These are phyloP conservation scores for Sugiyamaella valdiviana DNA, from an alignment of 805 yeast species.

Conservation along the genomic window DNA sequence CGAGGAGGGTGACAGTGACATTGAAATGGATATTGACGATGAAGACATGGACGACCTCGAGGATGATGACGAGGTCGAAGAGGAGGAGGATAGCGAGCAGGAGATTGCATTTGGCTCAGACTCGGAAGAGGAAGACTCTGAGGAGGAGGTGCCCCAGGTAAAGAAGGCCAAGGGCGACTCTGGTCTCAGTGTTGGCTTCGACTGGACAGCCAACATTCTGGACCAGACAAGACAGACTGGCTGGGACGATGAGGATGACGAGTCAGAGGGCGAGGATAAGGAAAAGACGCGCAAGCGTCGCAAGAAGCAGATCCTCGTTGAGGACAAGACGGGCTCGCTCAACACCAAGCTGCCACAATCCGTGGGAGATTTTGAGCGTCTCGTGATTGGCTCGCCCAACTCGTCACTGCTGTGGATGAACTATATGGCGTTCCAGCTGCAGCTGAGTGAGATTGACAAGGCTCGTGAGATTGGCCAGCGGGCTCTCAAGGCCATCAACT, in stretches of 20 bases:
- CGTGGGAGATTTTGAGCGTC: slow-evolving; percentile 82
- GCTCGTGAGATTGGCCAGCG: slow-evolving; percentile 91
- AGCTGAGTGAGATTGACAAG: slow-evolving; percentile 86
- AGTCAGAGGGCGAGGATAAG: slow-evolving; percentile 46
- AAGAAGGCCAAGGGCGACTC: slow-evolving; percentile 20
- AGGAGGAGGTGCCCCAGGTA: slow-evolving; percentile 24
- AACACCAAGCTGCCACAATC: slow-evolving; percentile 87
- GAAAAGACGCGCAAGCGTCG: slow-evolving; percentile 27
- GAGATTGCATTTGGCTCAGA: slow-evolving; percentile 34
- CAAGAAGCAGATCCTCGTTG: slow-evolving; percentile 46
- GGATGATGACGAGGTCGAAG: slow-evolving; percentile 32
- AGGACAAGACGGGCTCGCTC: slow-evolving; percentile 81
- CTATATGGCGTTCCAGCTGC: slow-evolving; percentile 96
- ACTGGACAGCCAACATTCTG: slow-evolving; percentile 89
- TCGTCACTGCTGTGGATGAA: slow-evolving; percentile 95
- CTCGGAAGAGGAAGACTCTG: slow-evolving; percentile 32
- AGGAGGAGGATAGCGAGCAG: slow-evolving; percentile 29
- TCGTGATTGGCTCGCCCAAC: slow-evolving; percentile 86
- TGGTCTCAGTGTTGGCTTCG: slow-evolving; percentile 82
- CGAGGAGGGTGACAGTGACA: slow-evolving; percentile 33
- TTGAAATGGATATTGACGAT: slow-evolving; percentile 23
- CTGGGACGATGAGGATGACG: slow-evolving; percentile 29
- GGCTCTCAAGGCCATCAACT: slow-evolving; percentile 83
- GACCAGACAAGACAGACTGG: slow-evolving; percentile 50
- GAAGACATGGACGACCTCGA: slow-evolving; percentile 26